Conservation (phyloP, 176 grass and related monocot genomes). For the Tuctoria greenei region DNA sequence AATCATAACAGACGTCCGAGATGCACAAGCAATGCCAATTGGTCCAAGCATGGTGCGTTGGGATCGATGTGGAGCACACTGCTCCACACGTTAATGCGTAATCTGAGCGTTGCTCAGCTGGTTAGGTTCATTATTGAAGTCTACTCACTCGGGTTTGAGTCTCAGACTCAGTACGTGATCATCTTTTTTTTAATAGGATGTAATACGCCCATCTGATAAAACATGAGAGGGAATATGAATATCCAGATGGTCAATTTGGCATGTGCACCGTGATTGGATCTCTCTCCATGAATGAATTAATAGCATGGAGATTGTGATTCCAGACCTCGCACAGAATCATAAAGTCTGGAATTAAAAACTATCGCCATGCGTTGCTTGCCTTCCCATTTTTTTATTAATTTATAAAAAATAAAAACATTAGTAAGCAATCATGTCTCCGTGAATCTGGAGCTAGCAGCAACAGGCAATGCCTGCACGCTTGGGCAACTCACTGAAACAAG, state of each 20-base stretch:
- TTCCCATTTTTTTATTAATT: not conserved
- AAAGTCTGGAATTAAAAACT: not conserved
- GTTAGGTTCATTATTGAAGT: too few species aligned
- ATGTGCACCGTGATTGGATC: constrained; percentile 14
- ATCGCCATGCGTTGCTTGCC: constrained; percentile 24
- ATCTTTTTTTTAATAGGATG: too few species aligned
- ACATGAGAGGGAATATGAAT: not conserved
- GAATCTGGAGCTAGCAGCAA: not conserved
- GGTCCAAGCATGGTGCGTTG: not conserved
- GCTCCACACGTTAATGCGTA: not conserved
- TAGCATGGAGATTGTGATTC: not conserved
- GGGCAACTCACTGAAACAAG: constrained; percentile 9
- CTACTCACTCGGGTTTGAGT: too few species aligned
- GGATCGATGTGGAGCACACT: not conserved
- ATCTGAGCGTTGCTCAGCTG: too few species aligned
- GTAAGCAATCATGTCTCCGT: not conserved
- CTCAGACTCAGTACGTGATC: too few species aligned
- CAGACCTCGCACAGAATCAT: not conserved
- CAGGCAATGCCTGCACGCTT: constrained; percentile 7
- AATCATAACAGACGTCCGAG: constrained; percentile 24
- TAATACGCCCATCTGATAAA: not conserved
- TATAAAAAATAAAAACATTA: not conserved
- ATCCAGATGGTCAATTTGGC: not conserved
- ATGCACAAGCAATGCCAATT: constrained; percentile 1
- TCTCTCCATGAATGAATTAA: not conserved